Evolutionary conservation across 257 asterid species (phyloP).

Genomic region (Leptodermis oblonga): DNA sequence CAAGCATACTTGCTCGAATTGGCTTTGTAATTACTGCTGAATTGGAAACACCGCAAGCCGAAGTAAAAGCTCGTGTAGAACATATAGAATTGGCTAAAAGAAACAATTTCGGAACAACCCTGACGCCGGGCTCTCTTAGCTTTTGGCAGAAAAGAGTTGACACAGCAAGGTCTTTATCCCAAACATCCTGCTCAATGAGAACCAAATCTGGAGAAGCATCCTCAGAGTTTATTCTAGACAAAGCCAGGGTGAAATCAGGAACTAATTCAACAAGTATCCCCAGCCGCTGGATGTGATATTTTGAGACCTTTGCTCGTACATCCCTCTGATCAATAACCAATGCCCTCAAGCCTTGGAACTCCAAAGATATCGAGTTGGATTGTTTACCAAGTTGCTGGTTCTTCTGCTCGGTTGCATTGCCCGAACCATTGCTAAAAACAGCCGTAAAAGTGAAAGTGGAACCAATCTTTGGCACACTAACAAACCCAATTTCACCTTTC

Average conservation of each 20-base stretch:
- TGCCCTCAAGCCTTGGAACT: slow-evolving; percentile 70
- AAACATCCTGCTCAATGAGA: slow-evolving; percentile 68
- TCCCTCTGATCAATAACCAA: slow-evolving; percentile 73
- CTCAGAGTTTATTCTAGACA: slow-evolving; percentile 22
- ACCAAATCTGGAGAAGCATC: slow-evolving; percentile 37
- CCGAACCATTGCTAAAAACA: slow-evolving; percentile 42
- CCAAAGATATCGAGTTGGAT: slow-evolving; percentile 35
- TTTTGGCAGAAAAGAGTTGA: slow-evolving; percentile 27
- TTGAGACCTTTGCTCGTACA: slow-evolving; percentile 64
- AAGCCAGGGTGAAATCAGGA: slow-evolving; percentile 30
- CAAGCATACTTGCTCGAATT: slow-evolving; percentile 75
- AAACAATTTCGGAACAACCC: slow-evolving; percentile 37
- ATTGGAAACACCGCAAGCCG: slow-evolving; percentile 26
- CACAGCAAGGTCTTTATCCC: slow-evolving; percentile 47
- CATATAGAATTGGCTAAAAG: slow-evolving; percentile 56
- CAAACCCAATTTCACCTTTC: slow-evolving; percentile 92
- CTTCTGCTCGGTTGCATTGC: slow-evolving; percentile 31
- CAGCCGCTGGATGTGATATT: slow-evolving; percentile 69
- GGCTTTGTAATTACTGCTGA: slow-evolving; percentile 67
- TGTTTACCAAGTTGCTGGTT: slow-evolving; percentile 31
- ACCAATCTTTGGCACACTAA: slow-evolving; percentile 66
- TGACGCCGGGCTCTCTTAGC: slow-evolving; percentile 22
- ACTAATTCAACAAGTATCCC: slow-evolving; percentile 66
- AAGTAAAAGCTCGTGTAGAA: slow-evolving; percentile 23
- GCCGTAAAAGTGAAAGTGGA: slow-evolving; percentile 93